Conservation (phyloP, 2,329 filamentous ascomycete species). For the Mycocentrospora acerina region DNA sequence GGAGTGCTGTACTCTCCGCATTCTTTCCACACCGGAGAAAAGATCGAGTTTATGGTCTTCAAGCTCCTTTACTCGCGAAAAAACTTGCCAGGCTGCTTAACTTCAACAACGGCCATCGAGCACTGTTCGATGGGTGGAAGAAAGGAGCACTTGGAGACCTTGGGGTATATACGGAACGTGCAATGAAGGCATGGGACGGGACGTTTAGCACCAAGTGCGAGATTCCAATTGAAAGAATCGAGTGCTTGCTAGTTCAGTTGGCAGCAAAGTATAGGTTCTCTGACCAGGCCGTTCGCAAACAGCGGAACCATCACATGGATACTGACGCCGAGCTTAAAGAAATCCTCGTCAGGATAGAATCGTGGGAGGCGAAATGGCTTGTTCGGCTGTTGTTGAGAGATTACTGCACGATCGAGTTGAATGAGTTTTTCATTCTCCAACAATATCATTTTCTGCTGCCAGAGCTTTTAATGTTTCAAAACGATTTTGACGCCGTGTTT, state of each 20-base stretch:
- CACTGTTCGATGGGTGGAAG: constrained; percentile 65
- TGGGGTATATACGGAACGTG: constrained; percentile 67
- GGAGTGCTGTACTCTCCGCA: constrained; percentile 69
- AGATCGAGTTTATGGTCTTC: constrained; percentile 75
- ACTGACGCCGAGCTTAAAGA: constrained; percentile 29
- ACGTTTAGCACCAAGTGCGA: constrained; percentile 32
- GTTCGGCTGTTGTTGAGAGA: constrained; percentile 79
- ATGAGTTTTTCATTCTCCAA: constrained; percentile 57
- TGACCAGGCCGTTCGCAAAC: constrained; percentile 51
- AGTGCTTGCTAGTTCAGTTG: constrained; percentile 63
- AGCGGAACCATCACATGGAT: constrained; percentile 18
- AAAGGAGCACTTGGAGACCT: constrained; percentile 65
- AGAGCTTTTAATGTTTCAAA: constrained; percentile 67
- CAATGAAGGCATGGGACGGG: constrained; percentile 61
- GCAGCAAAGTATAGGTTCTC: constrained; percentile 73
- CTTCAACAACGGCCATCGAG: constrained; percentile 62
- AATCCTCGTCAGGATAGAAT: constrained; percentile 49
- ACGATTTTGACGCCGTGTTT: constrained; percentile 65
- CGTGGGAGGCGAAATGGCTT: constrained; percentile 84
- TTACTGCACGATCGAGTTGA: constrained; percentile 66
- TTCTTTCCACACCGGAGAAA: constrained; percentile 74
- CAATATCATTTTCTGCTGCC: constrained; percentile 71
- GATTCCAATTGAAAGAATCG: constrained; percentile 71
- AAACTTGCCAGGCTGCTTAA: constrained; percentile 68
- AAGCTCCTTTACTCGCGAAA: constrained; percentile 61